Base-by-base conservation (phyloP, 805 yeast genomes). In the Pichia pseudocactophila region DNA sequence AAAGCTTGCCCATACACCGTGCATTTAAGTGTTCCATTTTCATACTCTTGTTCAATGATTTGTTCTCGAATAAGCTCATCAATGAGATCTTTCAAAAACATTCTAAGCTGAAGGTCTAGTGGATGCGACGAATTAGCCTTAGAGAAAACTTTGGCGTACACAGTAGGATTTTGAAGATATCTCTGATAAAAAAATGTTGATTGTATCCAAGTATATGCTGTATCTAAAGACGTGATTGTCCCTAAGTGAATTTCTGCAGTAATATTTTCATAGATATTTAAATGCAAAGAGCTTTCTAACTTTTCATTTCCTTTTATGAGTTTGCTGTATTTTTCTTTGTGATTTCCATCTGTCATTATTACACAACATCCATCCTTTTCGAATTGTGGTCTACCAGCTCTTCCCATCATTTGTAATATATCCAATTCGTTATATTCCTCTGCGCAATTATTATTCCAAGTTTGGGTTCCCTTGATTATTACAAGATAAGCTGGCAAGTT, bases 361-460 rank as follows among this genome's bases (percentile, higher is more conserved):
- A 81, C 76, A 2, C 86, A 86, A 35, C 71, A 81, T 51, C 90
- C 89, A 46, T 79, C 74, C 11, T 82, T 79, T 62, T 83, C 90
- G 54, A 68, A 82, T 2, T 85, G 84, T 2, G 90, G 90, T 48
- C 90, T 73, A 30, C 89, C 89, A 0, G 89, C 89, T 55, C 89
- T 66, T 19, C 90, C 90, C 85, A 80, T 79, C 88, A 81, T 82
- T 57, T 81, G 90, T 46, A 82, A 81, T 52, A 82, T 67, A 54
- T 82, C 89, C 86, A 82, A 81, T 52, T 82, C 89, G 49, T 74
- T 69, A 56, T 82, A 82, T 1, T 72, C 84, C 53, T 80, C 82
- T 37, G 74, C 71, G 3, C 36, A 2, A 57, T 76, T 65, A 38
- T 78, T 65, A 53, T 73, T 80, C 53, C 74, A 75, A 48, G 70